Evolutionary conservation across 2,329 filamentous ascomycete genomes (phyloP).

Genomic region (Neopestalotiopsis sp.): DNA sequence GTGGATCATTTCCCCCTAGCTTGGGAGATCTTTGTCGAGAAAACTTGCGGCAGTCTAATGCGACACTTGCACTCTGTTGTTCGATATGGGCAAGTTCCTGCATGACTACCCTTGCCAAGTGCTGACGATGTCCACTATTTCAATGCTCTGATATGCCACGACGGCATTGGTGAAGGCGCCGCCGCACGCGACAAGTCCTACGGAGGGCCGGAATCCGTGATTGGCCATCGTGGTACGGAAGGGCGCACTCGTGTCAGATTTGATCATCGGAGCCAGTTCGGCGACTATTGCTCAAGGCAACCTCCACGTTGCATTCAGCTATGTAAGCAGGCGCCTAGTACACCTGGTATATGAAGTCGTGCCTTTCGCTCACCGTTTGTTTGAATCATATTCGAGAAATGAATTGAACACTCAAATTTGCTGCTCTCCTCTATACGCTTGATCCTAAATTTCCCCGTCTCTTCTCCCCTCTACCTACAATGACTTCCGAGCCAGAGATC

Average conservation of each 20-base stretch:
- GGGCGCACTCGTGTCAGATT: not conserved
- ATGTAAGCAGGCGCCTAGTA: not conserved
- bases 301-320: not conserved
- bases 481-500: constrained; percentile 36
- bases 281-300: not conserved
- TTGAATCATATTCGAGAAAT: not conserved
- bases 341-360: not conserved
- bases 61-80: too few species aligned
- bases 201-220: not conserved
- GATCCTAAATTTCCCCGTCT: not conserved
- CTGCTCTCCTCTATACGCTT: not conserved
- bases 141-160: too few species aligned
- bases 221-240: not conserved
- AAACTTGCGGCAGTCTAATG: too few species aligned
- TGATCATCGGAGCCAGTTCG: not conserved
- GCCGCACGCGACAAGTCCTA: too few species aligned
- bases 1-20: too few species aligned
- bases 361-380: not conserved
- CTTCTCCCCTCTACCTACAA: not conserved
- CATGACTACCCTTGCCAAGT: too few species aligned
- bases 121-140: too few species aligned
- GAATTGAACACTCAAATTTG: not conserved
- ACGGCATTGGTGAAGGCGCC: too few species aligned
- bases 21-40: too few species aligned
- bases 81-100: too few species aligned